Conservation (phyloP, 345 rosid genomes). For the Syzygium jambos region DNA sequence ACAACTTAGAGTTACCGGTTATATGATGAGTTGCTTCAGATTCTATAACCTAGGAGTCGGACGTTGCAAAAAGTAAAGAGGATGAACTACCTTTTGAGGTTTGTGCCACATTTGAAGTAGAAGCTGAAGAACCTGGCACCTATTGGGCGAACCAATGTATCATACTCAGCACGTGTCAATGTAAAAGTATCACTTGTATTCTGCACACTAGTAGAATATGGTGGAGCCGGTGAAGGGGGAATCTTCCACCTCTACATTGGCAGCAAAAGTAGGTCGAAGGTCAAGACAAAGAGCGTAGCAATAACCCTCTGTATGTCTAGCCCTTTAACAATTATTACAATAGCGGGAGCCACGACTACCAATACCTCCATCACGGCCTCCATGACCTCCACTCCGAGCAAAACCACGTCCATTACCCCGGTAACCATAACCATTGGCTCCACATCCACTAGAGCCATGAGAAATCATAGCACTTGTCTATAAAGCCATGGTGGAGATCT, state of each 20-base stretch:
- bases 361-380: not conserved
- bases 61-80: too few species aligned
- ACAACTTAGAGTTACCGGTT: not conserved
- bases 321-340: not conserved
- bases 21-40: too few species aligned
- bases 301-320: too few species aligned
- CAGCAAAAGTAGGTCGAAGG: not conserved
- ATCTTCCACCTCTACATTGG: not conserved
- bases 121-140: too few species aligned
- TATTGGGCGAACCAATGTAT: too few species aligned
- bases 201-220: too few species aligned
- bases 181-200: too few species aligned
- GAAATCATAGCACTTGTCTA: not conserved
- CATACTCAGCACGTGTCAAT: too few species aligned
- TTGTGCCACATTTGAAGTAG: too few species aligned
- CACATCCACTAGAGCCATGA: not conserved
- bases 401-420: rapidly evolving
- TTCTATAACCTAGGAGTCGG: not conserved
- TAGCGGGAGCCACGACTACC: too few species aligned
- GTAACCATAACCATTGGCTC: not conserved
- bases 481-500: not conserved
- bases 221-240: not conserved
- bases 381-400: not conserved
- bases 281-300: too few species aligned
- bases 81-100: too few species aligned